These are phyloP conservation scores for Gaultheria prostrata DNA, from an alignment of 148 eudicot species.

Conservation along the genomic window DNA sequence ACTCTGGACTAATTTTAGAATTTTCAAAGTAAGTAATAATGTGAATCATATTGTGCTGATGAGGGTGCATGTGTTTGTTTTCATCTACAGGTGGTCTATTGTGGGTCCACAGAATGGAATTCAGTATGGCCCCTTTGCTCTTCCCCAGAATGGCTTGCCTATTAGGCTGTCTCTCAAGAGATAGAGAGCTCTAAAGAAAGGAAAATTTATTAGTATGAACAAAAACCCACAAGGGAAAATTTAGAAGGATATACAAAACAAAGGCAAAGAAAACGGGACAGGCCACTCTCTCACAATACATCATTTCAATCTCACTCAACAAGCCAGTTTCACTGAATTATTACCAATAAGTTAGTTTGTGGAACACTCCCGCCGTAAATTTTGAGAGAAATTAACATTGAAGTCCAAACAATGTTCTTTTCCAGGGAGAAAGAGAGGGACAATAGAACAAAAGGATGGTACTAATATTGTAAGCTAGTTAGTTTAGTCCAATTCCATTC, in stretches of 20 bases:
- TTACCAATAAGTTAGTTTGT: too few species aligned
- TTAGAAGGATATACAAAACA: too few species aligned
- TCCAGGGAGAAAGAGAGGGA: not conserved
- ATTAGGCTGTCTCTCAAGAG: conserved; percentile 39
- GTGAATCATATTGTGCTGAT: conserved; percentile 16
- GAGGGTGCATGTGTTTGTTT: conserved; percentile 11
- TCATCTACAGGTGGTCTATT: conserved; percentile 52
- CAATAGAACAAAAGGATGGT: not conserved
- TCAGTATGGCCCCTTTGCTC: conserved; percentile 71
- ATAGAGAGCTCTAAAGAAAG: not conserved
- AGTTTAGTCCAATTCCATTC: not conserved
- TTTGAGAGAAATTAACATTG: not conserved
- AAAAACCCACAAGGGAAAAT: too few species aligned
- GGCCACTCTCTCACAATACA: too few species aligned
- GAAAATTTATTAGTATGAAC: too few species aligned
- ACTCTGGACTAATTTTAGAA: too few species aligned
- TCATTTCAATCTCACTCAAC: too few species aligned
- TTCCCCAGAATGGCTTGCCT: conserved; percentile 73
- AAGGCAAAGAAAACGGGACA: too few species aligned
- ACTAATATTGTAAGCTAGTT: not conserved
- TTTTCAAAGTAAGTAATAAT: conserved; percentile 21
- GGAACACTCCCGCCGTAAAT: too few species aligned
- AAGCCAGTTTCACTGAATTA: too few species aligned
- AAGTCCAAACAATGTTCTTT: not conserved
- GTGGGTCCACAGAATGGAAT: conserved; percentile 60